Conservation (phyloP, 352 stramenopile genomes). For the Phytophthora fragariae region DNA sequence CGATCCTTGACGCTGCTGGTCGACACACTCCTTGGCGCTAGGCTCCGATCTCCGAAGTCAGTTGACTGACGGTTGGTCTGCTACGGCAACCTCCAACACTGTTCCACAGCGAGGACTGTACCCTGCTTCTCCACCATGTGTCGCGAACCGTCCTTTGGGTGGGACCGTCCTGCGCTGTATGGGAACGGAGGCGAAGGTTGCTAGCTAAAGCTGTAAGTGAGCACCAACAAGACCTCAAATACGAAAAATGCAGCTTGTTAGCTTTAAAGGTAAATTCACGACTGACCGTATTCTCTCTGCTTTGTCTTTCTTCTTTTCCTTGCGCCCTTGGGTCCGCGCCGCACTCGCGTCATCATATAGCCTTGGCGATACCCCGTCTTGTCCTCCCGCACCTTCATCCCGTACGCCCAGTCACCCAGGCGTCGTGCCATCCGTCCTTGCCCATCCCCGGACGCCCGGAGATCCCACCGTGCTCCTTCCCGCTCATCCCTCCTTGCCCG, state of each 20-base stretch:
- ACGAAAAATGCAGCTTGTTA: neutral
- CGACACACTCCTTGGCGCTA: neutral
- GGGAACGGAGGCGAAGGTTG: neutral
- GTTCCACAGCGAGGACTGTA: neutral
- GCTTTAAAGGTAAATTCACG: neutral
- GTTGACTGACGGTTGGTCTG: too few relatives aligned
- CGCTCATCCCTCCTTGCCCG: too few relatives aligned
- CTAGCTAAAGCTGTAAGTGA: neutral
- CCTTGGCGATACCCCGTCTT: too few relatives aligned
- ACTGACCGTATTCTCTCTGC: neutral
- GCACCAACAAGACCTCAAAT: neutral
- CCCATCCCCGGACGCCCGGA: too few relatives aligned
- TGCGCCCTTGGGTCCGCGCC: too few relatives aligned
- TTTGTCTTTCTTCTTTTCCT: too few relatives aligned
- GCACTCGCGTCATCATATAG: too few relatives aligned
- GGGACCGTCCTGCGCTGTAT: neutral
- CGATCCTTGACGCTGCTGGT: neutral
- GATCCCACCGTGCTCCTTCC: too few relatives aligned
- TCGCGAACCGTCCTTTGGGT: neutral
- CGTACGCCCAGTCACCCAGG: too few relatives aligned
- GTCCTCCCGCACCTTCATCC: too few relatives aligned
- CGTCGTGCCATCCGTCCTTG: too few relatives aligned
- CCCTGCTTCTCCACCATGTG: constrained; percentile 8
- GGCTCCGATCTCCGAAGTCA: neutral
- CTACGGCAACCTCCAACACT: neutral